Conservation (phyloP, 73 alveolate genomes). For the Paramecium bursaria region DNA sequence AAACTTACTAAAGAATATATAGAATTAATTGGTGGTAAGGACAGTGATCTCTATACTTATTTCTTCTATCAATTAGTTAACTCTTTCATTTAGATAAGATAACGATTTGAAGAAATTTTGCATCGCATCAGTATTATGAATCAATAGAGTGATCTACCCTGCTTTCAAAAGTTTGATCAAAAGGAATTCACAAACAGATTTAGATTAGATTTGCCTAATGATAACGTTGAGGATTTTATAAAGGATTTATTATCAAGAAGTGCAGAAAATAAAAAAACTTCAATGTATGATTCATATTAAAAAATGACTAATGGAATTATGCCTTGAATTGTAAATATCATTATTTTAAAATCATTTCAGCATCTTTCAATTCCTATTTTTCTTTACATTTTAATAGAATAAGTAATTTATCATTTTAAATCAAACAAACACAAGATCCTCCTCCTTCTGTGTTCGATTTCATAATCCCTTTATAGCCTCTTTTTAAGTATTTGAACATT, state of each 20-base stretch:
- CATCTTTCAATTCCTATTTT: slow-evolving; percentile 18
- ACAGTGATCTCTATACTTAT: slow-evolving; percentile 44
- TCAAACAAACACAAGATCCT: not conserved
- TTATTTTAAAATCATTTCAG: slow-evolving; percentile 2
- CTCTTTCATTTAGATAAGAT: slow-evolving; percentile 24
- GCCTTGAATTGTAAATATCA: slow-evolving; percentile 17
- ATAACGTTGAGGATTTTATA: slow-evolving; percentile 53
- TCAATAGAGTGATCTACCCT: slow-evolving; percentile 61
- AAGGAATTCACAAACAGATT: slow-evolving; percentile 60
- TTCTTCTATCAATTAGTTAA: not conserved
- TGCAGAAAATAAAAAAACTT: slow-evolving; percentile 57
- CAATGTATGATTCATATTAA: slow-evolving; percentile 53
- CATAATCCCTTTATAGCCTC: slow-evolving; percentile 13
- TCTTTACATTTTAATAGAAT: slow-evolving; percentile 29
- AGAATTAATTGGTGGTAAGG: slow-evolving; percentile 33
- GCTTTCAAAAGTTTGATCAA: slow-evolving; percentile 60
- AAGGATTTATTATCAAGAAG: slow-evolving; percentile 38
- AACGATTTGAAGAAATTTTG: slow-evolving; percentile 18
- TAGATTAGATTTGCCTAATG: not conserved
- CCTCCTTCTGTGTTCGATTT: slow-evolving; percentile 17
- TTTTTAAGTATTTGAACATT: not conserved
- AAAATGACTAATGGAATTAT: slow-evolving; percentile 68
- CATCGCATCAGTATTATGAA: slow-evolving; percentile 13
- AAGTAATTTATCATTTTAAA: not conserved
- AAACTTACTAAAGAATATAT: slow-evolving; percentile 86